A percentile compares a stretch with the other conserved stretches of the same genome.
phyloP scores from a whole-genome alignment of 305 asterid species.

The Salvia sclarea region DNA sequence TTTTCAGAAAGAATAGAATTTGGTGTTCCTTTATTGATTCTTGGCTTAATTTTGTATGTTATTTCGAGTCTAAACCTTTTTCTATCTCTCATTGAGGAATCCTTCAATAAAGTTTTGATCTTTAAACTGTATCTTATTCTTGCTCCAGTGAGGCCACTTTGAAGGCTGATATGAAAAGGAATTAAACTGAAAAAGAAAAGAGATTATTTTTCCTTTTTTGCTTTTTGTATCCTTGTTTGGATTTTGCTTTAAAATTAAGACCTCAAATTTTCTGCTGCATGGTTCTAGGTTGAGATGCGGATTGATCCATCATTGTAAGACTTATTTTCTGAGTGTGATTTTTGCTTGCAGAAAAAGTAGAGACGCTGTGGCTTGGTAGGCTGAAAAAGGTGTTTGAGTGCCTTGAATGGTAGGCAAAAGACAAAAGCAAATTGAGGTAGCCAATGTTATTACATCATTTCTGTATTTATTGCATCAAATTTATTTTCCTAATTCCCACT shows the following conservation, averaged over 20 bases:
- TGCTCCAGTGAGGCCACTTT: not conserved
- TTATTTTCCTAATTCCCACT: conserved; percentile 22
- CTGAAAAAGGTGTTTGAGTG: conserved; percentile 52
- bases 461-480: conserved; percentile 38
- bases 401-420: conserved; percentile 71
- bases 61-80: not conserved
- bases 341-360: conserved; percentile 57
- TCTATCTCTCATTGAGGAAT: conserved; percentile 2
- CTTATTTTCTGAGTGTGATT: conserved; percentile 41
- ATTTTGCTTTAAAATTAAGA: not conserved
- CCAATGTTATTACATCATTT: conserved; percentile 28
- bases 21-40: conserved; percentile 16
- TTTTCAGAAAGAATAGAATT: conserved; percentile 2
- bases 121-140: conserved; percentile 31
- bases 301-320: conserved; percentile 30
- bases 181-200: not conserved
- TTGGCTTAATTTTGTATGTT: not conserved
- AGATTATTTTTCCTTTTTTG: not conserved
- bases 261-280: not conserved
- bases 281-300: conserved; percentile 26
- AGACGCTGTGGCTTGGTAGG: conserved; percentile 45
- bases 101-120: conserved; percentile 44
- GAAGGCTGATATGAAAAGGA: conserved; percentile 1
- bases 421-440: conserved; percentile 54
- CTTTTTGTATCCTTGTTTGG: not conserved